Conservation (phyloP, 768 basidiomycete genomes). For the Serendipita sp. region DNA sequence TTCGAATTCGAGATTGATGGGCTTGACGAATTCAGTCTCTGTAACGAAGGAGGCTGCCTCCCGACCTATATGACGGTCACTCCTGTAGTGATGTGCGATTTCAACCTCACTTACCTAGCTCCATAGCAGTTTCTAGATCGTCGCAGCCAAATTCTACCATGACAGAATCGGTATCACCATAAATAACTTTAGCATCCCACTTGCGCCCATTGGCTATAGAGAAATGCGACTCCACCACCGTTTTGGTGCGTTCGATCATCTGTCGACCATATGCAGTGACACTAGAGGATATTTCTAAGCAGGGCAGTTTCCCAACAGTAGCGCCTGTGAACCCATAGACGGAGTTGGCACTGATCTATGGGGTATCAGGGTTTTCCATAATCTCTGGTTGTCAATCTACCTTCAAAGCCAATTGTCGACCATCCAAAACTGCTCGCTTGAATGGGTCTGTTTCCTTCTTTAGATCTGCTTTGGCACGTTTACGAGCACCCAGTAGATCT, state of each 20-base stretch:
- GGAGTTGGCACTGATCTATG: slow-evolving; percentile 94
- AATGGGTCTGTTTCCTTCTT: slow-evolving; percentile 97
- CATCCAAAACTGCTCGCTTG: slow-evolving; percentile 91
- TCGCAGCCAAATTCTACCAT: slow-evolving; percentile 94
- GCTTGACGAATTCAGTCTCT: slow-evolving; percentile 67
- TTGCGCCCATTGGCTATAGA: slow-evolving; percentile 67
- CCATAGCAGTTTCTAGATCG: slow-evolving; percentile 78
- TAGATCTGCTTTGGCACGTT: slow-evolving; percentile 85
- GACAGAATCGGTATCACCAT: slow-evolving; percentile 98
- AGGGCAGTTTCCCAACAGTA: slow-evolving; percentile 91
- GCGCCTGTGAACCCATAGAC: slow-evolving; percentile 99
- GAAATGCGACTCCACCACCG: slow-evolving; percentile 81
- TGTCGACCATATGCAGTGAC: slow-evolving; percentile 92
- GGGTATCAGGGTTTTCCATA: neutral
- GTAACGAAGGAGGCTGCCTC: slow-evolving; percentile 91
- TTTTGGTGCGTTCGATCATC: slow-evolving; percentile 96
- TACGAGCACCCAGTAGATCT: slow-evolving; percentile 83
- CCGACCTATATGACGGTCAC: slow-evolving; percentile 36
- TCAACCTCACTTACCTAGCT: slow-evolving; percentile 43
- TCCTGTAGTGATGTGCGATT: neutral
- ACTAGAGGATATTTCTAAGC: slow-evolving; percentile 89
- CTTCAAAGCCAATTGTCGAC: slow-evolving; percentile 92
- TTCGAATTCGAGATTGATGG: slow-evolving; percentile 98
- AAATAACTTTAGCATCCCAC: slow-evolving; percentile 86
- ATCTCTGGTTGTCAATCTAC: slow-evolving; percentile 22